Base-by-base conservation (phyloP, 805 yeast species). In the Candida silvatica region DNA sequence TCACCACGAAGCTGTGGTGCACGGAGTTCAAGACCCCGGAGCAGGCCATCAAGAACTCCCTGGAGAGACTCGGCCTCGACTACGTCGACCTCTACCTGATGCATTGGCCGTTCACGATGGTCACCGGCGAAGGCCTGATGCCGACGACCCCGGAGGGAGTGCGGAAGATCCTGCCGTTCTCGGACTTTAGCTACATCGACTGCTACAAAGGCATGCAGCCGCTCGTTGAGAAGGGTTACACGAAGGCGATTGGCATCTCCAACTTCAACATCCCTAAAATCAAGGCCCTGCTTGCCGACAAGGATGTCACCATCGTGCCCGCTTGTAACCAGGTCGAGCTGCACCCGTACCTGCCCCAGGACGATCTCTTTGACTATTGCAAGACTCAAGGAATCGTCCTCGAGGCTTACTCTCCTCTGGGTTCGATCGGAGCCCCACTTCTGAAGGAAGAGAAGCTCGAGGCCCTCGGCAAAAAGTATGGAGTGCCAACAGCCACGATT, bases 201-300 rank as follows among this genome's bases (percentile, higher is more conserved):
- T 76, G 85, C 14, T 83, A 76, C 76, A 74, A 67, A 46, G 62
- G 61, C 24, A 56, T 84, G 71, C 85, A 82, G 59, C 61, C 70
- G 45, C 58, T 80, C 34, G 64, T 73, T 32, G 59, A 59, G 20
- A 5, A 69, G 68, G 39, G 70, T 80, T 17, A 79, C 81, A 7
- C 41, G 74, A 59, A 52, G 37, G 50, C 69, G 11, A 60, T 67
- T 45, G 74, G 73, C 17, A 69, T 67, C 15, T 63, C 69, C 14
- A 67, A 66, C 46, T 37, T 38, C 28, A 35, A 39, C 6, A 39
- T 57, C 19, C 48, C 49, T 26, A 58, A 60, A 38, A 38, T 62
- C 34, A 47, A 57, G 32, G 45, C 37, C 29, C 48, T 67, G 27
- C 45, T 66, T 26, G 44, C 48, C 6, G 58, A 51, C 17, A 53